Percentiles rank a stretch among this genome's conserved stretches.
phyloP scores from a whole-genome alignment of 1,139 yeast genomes.

The Yamadazyma atlantica region DNA sequence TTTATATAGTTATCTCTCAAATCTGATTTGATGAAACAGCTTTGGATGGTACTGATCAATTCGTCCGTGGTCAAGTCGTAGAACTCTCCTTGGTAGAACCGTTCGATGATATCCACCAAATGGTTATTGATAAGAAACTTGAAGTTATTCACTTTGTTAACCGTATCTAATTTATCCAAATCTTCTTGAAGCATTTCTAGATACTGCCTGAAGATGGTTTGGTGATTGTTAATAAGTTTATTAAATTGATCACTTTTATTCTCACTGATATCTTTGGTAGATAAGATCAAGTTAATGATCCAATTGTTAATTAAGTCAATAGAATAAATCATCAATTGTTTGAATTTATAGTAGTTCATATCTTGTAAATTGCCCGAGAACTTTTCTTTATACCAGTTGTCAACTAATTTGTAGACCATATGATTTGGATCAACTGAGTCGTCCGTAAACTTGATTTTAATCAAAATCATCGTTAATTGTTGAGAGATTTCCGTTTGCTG shows the following conservation, averaged over 20 bases:
- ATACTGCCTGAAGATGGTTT: conserved; percentile 19
- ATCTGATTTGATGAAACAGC: conserved; percentile 71
- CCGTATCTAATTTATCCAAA: conserved; percentile 24
- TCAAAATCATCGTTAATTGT: conserved; percentile 13
- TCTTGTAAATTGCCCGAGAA: conserved; percentile 22
- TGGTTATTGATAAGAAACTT: conserved; percentile 51
- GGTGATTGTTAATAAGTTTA: conserved; percentile 21
- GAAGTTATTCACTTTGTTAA: conserved; percentile 45
- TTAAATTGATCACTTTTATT: conserved; percentile 32
- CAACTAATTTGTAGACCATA: conserved; percentile 6
- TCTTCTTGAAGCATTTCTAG: conserved; percentile 16
- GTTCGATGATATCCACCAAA: conserved; percentile 66
- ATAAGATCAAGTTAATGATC: conserved; percentile 27
- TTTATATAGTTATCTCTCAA: conserved; percentile 58
- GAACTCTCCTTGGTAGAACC: conserved; percentile 72
- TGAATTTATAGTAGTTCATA: conserved; percentile 31
- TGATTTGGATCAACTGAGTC: conserved; percentile 6
- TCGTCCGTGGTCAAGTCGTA: conserved; percentile 71
- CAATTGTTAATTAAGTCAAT: conserved; percentile 33
- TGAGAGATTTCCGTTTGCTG: conserved; percentile 10
- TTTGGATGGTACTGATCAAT: conserved; percentile 54
- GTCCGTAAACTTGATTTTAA: conserved; percentile 10
- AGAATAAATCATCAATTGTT: conserved; percentile 24
- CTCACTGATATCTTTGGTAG: conserved; percentile 37
- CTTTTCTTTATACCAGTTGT: conserved; percentile 25